Percentiles rank a stretch among this genome's conserved stretches.
Evolutionary conservation across 2,329 filamentous ascomycete genomes (phyloP).

Genomic region (Colletotrichum aenigma): DNA sequence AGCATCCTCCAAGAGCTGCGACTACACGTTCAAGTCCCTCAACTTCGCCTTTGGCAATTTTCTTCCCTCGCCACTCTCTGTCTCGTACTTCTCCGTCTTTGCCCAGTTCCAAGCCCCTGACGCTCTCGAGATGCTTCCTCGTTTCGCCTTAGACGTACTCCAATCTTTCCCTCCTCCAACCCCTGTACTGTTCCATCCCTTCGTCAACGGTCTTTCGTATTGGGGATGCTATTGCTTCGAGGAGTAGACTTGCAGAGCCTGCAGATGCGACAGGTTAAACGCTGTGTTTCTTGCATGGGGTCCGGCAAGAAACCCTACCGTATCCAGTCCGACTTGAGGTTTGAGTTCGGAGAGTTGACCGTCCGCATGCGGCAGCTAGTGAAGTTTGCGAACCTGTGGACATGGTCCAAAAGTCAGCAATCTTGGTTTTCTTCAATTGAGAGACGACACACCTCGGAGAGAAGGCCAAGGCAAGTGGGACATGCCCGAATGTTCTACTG

Average conservation of each 20-base stretch:
- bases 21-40: slow-evolving; percentile 60
- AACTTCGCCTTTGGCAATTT: slow-evolving; percentile 52
- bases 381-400: too few relatives aligned
- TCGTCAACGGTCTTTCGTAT: slow-evolving; percentile 47
- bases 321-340: too few relatives aligned
- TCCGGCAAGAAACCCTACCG: too few relatives aligned
- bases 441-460: too few relatives aligned
- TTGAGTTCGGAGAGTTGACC: too few relatives aligned
- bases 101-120: slow-evolving; percentile 71
- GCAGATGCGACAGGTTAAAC: slow-evolving; percentile 84
- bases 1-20: slow-evolving; percentile 43
- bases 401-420: too few relatives aligned
- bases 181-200: slow-evolving; percentile 44
- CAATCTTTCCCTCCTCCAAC: slow-evolving; percentile 72
- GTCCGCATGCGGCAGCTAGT: too few relatives aligned
- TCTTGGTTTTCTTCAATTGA: too few relatives aligned
- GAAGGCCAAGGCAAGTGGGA: too few relatives aligned
- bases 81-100: slow-evolving; percentile 68
- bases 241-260: slow-evolving; percentile 68
- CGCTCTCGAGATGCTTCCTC: slow-evolving; percentile 74
- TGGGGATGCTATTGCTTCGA: slow-evolving; percentile 69
- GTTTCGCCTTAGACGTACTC: slow-evolving; percentile 86
- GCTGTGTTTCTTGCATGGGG: slow-evolving; percentile 43
- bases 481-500: too few relatives aligned
- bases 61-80: slow-evolving; percentile 38